Conservation (phyloP, 2,329 filamentous ascomycete genomes). For the Xylaria multiplex region DNA sequence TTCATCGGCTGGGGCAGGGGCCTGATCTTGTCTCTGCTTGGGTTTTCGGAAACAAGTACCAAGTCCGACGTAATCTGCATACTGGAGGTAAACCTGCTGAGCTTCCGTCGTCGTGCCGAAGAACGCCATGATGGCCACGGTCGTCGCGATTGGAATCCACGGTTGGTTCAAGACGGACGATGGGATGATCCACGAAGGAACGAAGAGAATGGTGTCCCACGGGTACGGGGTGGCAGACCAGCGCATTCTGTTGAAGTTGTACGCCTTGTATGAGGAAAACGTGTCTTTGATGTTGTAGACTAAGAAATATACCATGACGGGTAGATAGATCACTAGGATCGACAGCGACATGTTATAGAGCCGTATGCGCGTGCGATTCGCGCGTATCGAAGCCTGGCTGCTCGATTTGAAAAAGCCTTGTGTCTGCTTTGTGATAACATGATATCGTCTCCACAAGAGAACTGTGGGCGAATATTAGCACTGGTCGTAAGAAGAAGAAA, state of each 20-base stretch:
- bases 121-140: constrained; percentile 61
- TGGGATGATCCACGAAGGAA: constrained; percentile 54
- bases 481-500: background rate
- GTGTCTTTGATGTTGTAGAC: constrained; percentile 54
- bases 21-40: background rate
- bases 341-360: constrained; percentile 66
- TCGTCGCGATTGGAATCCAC: constrained; percentile 61
- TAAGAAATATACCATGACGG: constrained; percentile 56
- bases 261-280: constrained; percentile 47
- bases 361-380: constrained; percentile 60
- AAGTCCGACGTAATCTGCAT: constrained; percentile 36
- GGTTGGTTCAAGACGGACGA: constrained; percentile 57
- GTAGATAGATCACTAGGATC: constrained; percentile 63
- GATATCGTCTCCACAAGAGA: constrained; percentile 61
- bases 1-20: background rate
- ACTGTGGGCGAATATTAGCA: constrained; percentile 38
- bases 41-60: constrained; percentile 21
- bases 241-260: constrained; percentile 57
- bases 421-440: constrained; percentile 56
- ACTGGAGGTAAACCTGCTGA: constrained; percentile 58
- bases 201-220: constrained; percentile 60
- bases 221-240: constrained; percentile 51
- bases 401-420: constrained; percentile 54
- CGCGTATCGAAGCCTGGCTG: constrained; percentile 54
- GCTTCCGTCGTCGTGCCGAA: constrained; percentile 67